Conservation (phyloP, 2,329 filamentous ascomycete genomes). For the Periconia macrospinosa region DNA sequence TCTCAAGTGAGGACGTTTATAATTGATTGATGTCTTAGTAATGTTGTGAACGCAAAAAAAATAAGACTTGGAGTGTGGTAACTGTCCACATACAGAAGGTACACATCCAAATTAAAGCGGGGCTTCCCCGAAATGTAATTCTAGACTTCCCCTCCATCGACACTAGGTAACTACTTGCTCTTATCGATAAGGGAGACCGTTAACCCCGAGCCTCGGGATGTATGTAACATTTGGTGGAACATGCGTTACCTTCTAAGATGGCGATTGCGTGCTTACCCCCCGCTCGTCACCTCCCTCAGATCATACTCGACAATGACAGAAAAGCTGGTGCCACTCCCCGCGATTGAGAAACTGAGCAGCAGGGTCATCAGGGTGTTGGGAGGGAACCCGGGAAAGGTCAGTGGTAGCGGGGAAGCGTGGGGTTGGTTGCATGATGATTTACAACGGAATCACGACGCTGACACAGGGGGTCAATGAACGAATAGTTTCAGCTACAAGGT, state of each 20-base stretch:
- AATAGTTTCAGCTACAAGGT: conserved; percentile 66
- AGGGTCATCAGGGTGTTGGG: conserved; percentile 82
- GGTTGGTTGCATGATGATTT: conserved; percentile 11
- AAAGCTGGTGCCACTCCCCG: conserved; percentile 66
- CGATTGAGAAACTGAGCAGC: conserved; percentile 76
- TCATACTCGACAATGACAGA: conserved; percentile 57
- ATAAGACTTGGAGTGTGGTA: conserved; percentile 15
- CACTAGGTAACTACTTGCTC: conserved; percentile 11
- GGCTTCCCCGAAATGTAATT: conserved; percentile 13
- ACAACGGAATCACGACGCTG: neutral
- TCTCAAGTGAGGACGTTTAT: conserved; percentile 14
- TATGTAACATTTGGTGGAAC: conserved; percentile 14
- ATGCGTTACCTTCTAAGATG: conserved; percentile 24
- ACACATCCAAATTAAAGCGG: conserved; percentile 7
- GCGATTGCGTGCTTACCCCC: conserved; percentile 21
- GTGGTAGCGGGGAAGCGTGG: conserved; percentile 6
- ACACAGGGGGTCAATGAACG: neutral
- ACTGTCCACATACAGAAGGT: neutral
- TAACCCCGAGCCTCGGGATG: conserved; percentile 25
- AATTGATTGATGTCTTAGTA: neutral
- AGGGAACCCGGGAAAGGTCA: conserved; percentile 84
- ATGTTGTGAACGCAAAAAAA: neutral
- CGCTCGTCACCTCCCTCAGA: conserved; percentile 14
- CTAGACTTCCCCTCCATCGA: neutral
- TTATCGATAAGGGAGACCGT: conserved; percentile 30